Conservation (phyloP, 768 basidiomycete genomes). For the Termitomyces sp. region DNA sequence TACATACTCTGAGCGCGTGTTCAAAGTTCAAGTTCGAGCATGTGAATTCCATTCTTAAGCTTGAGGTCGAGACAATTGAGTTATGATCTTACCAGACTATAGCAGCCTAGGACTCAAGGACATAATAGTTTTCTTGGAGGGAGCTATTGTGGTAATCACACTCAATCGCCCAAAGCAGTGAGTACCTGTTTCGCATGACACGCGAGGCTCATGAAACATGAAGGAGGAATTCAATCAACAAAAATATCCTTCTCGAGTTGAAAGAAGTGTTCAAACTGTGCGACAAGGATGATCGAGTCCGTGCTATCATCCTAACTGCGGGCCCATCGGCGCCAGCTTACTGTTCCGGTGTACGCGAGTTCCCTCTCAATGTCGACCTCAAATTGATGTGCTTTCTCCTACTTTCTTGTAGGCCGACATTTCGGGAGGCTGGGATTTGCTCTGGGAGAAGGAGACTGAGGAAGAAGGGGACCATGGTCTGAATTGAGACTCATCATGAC, state of each 20-base stretch:
- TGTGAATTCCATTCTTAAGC: neutral
- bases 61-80: neutral
- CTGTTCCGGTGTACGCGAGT: conserved; percentile 44
- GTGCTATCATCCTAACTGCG: conserved; percentile 46
- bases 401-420: conserved; percentile 38
- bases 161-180: conserved; percentile 46
- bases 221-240: conserved; percentile 42
- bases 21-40: neutral
- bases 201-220: neutral
- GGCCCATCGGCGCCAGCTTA: conserved; percentile 46
- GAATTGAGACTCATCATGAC: conserved; percentile 5
- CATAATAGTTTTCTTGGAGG: conserved; percentile 39
- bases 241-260: conserved; percentile 30
- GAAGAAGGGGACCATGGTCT: conserved; percentile 43
- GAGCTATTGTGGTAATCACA: conserved; percentile 35
- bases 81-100: conserved; percentile 32
- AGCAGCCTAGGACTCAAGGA: conserved; percentile 31
- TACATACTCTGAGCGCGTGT: neutral
- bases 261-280: conserved; percentile 37
- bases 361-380: neutral
- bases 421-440: conserved; percentile 37
- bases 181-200: conserved; percentile 8
- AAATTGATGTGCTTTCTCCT: neutral
- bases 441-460: conserved; percentile 35
- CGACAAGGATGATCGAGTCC: conserved; percentile 49